Conservation (phyloP, 495 filamentous ascomycete species). For the Aspergillus wentii region DNA sequence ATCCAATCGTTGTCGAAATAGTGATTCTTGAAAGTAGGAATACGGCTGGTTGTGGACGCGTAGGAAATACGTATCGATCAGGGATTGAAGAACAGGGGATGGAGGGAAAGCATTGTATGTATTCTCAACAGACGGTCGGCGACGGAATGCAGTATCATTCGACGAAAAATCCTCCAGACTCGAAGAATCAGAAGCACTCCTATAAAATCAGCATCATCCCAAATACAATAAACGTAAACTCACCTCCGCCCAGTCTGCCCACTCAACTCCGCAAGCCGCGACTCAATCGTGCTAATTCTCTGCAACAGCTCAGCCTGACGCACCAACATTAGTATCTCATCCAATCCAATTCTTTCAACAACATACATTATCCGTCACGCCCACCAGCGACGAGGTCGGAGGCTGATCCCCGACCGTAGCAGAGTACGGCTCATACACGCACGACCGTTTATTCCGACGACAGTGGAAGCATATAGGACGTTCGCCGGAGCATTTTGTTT, state of each 20-base stretch:
- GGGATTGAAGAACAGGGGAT: conserved; percentile 7
- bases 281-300: conserved; percentile 17
- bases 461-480: conserved; percentile 23
- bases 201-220: too few species aligned
- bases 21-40: conserved; percentile 22
- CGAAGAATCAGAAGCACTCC: too few species aligned
- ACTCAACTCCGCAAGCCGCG: conserved; percentile 21
- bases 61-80: conserved; percentile 24
- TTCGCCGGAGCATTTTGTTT: conserved; percentile 29
- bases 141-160: too few species aligned
- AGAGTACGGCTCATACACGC: conserved; percentile 20
- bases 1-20: conserved; percentile 16
- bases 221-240: too few species aligned
- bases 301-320: conserved; percentile 12
- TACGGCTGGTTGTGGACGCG: conserved; percentile 29
- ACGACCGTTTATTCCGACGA: conserved; percentile 14
- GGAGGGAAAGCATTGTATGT: conserved; percentile 16
- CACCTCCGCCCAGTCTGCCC: not conserved
- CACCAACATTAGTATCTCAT: not conserved
- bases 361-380: conserved; percentile 1
- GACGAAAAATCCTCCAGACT: too few species aligned
- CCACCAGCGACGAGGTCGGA: not conserved
- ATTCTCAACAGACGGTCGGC: too few species aligned
- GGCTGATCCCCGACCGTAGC: conserved; percentile 7
- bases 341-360: not conserved